phyloP scores from a whole-genome alignment of 192 early-diverging fungal genomes.

The Allomyces arbusculus region DNA sequence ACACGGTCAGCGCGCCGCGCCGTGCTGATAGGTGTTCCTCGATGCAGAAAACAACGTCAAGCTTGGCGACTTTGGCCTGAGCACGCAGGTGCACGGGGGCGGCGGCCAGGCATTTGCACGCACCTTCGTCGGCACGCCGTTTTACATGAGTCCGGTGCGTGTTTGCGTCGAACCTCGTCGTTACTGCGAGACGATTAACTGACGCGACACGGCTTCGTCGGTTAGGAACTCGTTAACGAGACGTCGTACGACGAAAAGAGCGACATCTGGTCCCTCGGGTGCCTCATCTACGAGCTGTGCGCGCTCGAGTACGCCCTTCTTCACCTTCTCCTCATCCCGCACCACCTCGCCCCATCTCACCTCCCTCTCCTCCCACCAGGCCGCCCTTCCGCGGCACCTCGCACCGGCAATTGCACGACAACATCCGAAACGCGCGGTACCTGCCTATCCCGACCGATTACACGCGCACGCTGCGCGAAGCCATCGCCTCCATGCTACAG shows the following conservation, averaged over 20 bases:
- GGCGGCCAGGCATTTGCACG: slow-evolving; percentile 32
- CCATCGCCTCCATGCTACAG: neutral
- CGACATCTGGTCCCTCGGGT: slow-evolving; percentile 57
- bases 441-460: neutral
- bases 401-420: neutral
- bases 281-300: slow-evolving; percentile 53
- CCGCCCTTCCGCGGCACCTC: neutral
- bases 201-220: too few relatives aligned
- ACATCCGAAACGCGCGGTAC: neutral
- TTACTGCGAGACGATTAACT: too few relatives aligned
- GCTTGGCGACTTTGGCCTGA: slow-evolving; percentile 57
- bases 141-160: slow-evolving; percentile 56
- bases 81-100: slow-evolving; percentile 36
- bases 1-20: too few relatives aligned
- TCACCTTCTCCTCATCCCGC: neutral
- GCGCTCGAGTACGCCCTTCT: slow-evolving; percentile 33
- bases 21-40: slow-evolving; percentile 29
- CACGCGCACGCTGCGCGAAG: neutral
- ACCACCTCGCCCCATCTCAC: neutral
- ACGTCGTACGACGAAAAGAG: slow-evolving; percentile 45
- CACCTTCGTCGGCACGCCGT: slow-evolving; percentile 60
- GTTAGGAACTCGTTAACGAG: slow-evolving; percentile 42
- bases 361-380: neutral
- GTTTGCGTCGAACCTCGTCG: neutral
- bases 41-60: slow-evolving; percentile 45